Evolutionary conservation across 2,329 filamentous ascomycete species (phyloP).

Genomic region (Botryotinia convoluta): DNA sequence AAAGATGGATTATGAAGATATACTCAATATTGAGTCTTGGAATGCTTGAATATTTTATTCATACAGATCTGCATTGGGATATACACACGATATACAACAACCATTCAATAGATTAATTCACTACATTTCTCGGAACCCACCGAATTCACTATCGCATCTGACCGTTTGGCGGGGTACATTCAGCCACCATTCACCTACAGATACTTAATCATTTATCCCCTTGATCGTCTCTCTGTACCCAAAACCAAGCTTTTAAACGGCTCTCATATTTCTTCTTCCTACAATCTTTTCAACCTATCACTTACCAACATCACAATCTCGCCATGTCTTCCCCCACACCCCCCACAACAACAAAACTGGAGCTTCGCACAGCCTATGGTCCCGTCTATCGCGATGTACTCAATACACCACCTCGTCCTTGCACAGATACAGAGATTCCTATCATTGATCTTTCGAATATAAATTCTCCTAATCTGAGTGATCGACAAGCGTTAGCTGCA

Average conservation of each 20-base stretch:
- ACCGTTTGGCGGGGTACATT: slow-evolving; percentile 3
- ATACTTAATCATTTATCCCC: background rate
- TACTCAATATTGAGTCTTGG: background rate
- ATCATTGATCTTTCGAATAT: slow-evolving; percentile 45
- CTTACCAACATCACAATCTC: background rate
- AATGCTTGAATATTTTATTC: background rate
- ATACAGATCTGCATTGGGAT: background rate
- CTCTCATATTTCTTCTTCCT: background rate
- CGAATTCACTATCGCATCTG: slow-evolving; percentile 1
- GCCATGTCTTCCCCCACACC: slow-evolving; percentile 11
- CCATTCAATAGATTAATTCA: background rate
- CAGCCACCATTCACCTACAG: background rate
- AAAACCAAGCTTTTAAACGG: background rate
- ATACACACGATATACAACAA: background rate
- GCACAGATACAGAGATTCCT: slow-evolving; percentile 45
- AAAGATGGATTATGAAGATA: background rate
- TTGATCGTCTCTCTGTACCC: background rate
- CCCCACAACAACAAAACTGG: slow-evolving; percentile 41
- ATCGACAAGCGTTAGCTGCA: slow-evolving; percentile 41
- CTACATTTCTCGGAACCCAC: background rate
- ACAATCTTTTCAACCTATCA: background rate
- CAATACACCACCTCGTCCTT: slow-evolving; percentile 42
- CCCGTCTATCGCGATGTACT: slow-evolving; percentile 46
- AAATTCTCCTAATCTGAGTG: slow-evolving; percentile 39
- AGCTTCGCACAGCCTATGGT: slow-evolving; percentile 46